Evolutionary conservation across 768 basidiomycete genomes (phyloP), one percentile per base, ranked within the genome.

Genomic region (Lactarius hengduanensis): DNA sequence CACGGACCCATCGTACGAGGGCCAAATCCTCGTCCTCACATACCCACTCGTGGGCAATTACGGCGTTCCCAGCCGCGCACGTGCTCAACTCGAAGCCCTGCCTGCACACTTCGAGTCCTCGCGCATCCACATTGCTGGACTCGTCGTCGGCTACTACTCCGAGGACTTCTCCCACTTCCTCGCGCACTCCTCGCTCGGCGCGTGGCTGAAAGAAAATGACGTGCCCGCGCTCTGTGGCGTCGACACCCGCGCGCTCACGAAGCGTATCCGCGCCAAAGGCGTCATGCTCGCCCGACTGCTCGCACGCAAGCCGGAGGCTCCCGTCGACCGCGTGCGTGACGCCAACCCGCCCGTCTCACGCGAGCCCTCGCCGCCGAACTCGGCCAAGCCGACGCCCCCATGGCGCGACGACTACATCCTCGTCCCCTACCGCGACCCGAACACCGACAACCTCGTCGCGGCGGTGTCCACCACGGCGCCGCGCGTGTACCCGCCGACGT

Each of bases 1-100:
- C 71, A 99, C 97, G 55, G 97, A 98, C 77, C 97, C 97, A 22
- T 98, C 96, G 2, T 99, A 99, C 78, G 89, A 96, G 76, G 94
- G 95, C 41, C 97, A 98, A 78, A 98, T 99, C 74, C 89, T 99
- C 66, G 87, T 99, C 70, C 83, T 98, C 71, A 98, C 97, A 2
- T 98, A 98, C 79, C 97, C 97, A 16, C 83, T 99, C 72, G 81
- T 98, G 70, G 97, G 97, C 43, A 98, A 98, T 76, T 99, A 99
- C 75, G 97, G 97, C 74, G 95, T 98, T 28, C 97, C 97, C 61
- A 82, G 83, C 68, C 87, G 94, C 63, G 79, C 80, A 36, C 76
- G 77, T 69, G 66, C 69, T 43, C 69, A 80, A 40, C 73, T 84
- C 47, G 84, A 88, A 67, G 78, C 79, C 32, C 78, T 94, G 54